A percentile compares a stretch with the other conserved stretches of the same genome.
Evolutionary conservation across 2,329 filamentous ascomycete genomes (phyloP).

Genomic region (Cercospora sp.): DNA sequence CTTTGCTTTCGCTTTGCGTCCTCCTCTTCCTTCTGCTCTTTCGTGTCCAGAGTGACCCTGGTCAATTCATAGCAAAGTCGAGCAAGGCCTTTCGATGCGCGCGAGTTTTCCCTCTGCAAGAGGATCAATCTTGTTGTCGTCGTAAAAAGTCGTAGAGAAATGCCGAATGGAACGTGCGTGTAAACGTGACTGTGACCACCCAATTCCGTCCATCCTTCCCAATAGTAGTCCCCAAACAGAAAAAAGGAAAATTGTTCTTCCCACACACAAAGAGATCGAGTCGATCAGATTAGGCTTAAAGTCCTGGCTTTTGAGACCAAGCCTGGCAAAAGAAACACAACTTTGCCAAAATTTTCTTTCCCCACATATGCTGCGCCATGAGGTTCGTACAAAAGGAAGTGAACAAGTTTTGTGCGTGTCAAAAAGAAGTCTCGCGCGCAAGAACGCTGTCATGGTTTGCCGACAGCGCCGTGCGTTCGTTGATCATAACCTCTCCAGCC

Average conservation of each 20-base stretch:
- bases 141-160: conserved; percentile 28
- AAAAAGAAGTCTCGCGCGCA: conserved; percentile 5
- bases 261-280: conserved; percentile 14
- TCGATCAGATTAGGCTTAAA: conserved; percentile 23
- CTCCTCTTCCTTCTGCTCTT: not conserved
- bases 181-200: conserved; percentile 9
- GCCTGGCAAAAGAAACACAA: not conserved
- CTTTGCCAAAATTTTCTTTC: not conserved
- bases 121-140: conserved; percentile 1
- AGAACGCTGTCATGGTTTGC: conserved; percentile 23
- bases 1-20: not conserved
- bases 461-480: conserved; percentile 28
- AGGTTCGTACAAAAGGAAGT: not conserved
- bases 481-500: conserved; percentile 12
- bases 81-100: not conserved
- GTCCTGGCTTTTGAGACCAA: conserved; percentile 10
- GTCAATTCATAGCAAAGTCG: conserved; percentile 9
- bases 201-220: not conserved
- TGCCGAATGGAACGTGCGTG: conserved; percentile 18
- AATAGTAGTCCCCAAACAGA: not conserved
- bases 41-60: conserved; percentile 18
- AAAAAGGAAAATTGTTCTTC: conserved; percentile 6
- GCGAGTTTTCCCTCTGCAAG: not conserved
- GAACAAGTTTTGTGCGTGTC: not conserved
- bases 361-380: conserved; percentile 4